Base-by-base conservation (phyloP, 1,284 basidiomycete species). In the Dichomitus squalens region DNA sequence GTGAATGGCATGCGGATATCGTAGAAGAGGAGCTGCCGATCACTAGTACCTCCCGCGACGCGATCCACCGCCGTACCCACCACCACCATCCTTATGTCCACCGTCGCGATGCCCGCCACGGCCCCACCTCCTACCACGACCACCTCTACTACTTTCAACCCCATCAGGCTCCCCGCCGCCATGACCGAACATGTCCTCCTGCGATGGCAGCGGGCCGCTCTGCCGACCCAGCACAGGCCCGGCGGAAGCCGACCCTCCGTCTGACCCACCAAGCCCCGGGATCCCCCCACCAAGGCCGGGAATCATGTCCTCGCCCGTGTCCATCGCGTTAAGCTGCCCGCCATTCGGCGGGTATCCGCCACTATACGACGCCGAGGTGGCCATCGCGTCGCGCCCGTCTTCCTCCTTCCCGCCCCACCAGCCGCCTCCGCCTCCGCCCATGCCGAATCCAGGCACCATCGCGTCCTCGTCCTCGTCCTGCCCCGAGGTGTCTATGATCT, bases 401-500 rank as follows among this genome's bases (percentile, higher is more conserved):
- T 65, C 66, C 25, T 67, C 67, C 47, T 65, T 61, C 9, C 39
- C 33, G 14, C 49, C 51, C 52, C 58, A 61, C n/a, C 41, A 54
- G 12, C 40, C 50, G 20, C 36, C 55, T 2, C 59, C 64, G 1
- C 51, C 66, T 2, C 52, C 62, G 36, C 68, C 59, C 20, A 52
- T 63, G 12, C 64, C 63, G 49, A 72, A 72, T 72, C 87, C 86
- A 46, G 86, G 87, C 1, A 87, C 83, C 77, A 87, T 83, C 64
- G 74, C 80, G 43, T 88, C 72, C 61, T 78, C 75, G 50, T 79
- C 90, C 4, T 87, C 87, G 49, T 92, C 90, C 69, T 88, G 83
- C 8, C 76, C 76, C 3, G 64, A 81, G 62, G 76, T 72, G 64
- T 83, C 87, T 7, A 73, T 72, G 39, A 79, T 74, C 63, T 83